phyloP scores from a whole-genome alignment of 176 grass and related monocot species.

The Bolboschoenus planiculmis region DNA sequence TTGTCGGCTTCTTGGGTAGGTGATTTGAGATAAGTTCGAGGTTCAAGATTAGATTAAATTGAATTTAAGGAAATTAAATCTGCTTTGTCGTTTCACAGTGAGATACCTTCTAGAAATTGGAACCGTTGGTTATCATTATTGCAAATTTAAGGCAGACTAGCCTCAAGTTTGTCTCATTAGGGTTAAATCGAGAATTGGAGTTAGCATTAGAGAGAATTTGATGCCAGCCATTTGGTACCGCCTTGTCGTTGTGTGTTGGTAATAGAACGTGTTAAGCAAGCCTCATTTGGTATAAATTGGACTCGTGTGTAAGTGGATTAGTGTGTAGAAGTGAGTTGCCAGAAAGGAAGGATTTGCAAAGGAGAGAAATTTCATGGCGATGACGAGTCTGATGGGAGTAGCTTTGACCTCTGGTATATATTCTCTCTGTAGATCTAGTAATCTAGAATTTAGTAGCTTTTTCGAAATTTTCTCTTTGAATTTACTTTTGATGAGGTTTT shows the following conservation, averaged over 20 bases:
- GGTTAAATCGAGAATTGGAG: constrained; percentile 8
- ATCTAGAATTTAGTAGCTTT: neutral
- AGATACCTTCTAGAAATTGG: neutral
- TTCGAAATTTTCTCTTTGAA: neutral
- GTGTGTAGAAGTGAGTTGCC: constrained; percentile 7
- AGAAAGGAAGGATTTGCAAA: constrained; percentile 17
- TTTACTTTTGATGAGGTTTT: constrained; percentile 1
- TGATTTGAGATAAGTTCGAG: neutral
- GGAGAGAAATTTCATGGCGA: neutral
- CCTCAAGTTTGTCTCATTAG: neutral
- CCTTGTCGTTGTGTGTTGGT: neutral
- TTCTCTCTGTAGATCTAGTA: neutral
- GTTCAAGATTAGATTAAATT: neutral
- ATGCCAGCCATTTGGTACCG: neutral
- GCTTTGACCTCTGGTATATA: constrained; percentile 17
- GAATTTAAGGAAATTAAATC: constrained; percentile 14
- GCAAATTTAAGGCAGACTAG: constrained; percentile 12
- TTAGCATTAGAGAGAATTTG: constrained; percentile 14
- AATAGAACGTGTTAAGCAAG: constrained; percentile 10
- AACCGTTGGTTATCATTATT: neutral
- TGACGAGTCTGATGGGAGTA: neutral
- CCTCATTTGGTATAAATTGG: constrained; percentile 1
- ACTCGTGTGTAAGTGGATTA: neutral
- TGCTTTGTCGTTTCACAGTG: neutral
- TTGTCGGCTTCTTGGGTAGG: constrained; percentile 14